These are phyloP conservation scores for Metschnikowia cerradonensis DNA, from an alignment of 805 yeast genomes.

Conservation along the genomic window DNA sequence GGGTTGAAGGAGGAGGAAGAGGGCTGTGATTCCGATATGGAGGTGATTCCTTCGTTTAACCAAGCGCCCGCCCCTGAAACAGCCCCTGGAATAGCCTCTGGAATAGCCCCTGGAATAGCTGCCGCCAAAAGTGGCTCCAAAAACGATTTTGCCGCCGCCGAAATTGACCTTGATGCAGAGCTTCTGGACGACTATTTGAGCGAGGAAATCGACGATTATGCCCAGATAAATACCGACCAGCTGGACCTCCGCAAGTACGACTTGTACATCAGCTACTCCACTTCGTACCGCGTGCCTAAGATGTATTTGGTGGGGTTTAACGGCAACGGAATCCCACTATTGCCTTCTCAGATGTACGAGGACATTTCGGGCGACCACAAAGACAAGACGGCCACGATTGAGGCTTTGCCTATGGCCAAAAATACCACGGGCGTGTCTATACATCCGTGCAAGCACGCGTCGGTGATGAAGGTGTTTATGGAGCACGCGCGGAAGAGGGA, in stretches of 20 bases:
- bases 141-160: slow-evolving; percentile 16
- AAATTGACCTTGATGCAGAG: slow-evolving; percentile 28
- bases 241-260: slow-evolving; percentile 66
- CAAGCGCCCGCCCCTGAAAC: neutral
- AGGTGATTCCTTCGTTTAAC: neutral
- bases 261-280: slow-evolving; percentile 85
- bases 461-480: slow-evolving; percentile 87
- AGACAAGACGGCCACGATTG: slow-evolving; percentile 95
- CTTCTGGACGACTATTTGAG: slow-evolving; percentile 21
- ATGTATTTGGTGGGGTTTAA: slow-evolving; percentile 86
- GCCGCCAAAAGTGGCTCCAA: too few species aligned
- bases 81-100: neutral
- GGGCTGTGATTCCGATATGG: slow-evolving; percentile 9
- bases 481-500: slow-evolving; percentile 48
- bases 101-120: too few species aligned
- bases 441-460: slow-evolving; percentile 94
- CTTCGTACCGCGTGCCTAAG: slow-evolving; percentile 94
- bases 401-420: slow-evolving; percentile 78
- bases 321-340: slow-evolving; percentile 76
- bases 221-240: slow-evolving; percentile 30
- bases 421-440: slow-evolving; percentile 80
- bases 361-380: slow-evolving; percentile 90
- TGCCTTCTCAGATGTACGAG: slow-evolving; percentile 90
- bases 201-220: slow-evolving; percentile 31
- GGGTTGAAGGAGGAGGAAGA: neutral